These are phyloP conservation scores for Geosmithia flava DNA, from an alignment of 2,329 filamentous ascomycete species.

Conservation along the genomic window DNA sequence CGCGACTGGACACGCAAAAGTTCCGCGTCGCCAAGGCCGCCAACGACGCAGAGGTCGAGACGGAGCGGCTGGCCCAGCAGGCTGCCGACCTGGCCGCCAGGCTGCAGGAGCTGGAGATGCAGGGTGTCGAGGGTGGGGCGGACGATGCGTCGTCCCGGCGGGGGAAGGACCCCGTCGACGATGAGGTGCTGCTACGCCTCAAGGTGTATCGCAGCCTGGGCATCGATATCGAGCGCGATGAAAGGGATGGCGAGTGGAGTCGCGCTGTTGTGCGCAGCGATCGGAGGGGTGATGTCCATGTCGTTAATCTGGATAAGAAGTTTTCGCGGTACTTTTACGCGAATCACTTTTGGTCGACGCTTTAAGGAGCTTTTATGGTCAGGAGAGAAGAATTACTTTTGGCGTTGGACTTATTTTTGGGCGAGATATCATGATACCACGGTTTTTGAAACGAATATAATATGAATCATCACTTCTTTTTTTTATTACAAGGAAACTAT, in stretches of 20 bases:
- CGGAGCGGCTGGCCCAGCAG: constrained; percentile 77
- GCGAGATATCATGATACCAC: neutral
- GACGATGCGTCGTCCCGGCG: constrained; percentile 11
- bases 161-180: constrained; percentile 37
- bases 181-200: constrained; percentile 60
- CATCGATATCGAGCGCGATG: constrained; percentile 74
- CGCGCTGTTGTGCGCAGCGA: constrained; percentile 79
- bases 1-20: constrained; percentile 82
- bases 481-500: too few relatives aligned
- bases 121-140: constrained; percentile 62
- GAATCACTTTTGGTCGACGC: constrained; percentile 88
- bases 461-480: neutral
- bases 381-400: too few relatives aligned
- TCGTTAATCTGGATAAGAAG: constrained; percentile 88
- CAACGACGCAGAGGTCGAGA: constrained; percentile 82
- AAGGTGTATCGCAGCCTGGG: constrained; percentile 87
- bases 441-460: neutral
- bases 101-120: constrained; percentile 71
- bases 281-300: constrained; percentile 81
- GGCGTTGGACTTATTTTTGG: too few relatives aligned
- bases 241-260: constrained; percentile 63
- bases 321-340: constrained; percentile 87
- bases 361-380: constrained; percentile 45
- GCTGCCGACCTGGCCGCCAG: constrained; percentile 61
- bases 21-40: constrained; percentile 91